These are phyloP conservation scores for Kodamaea sp. DNA, from an alignment of 1,139 yeast species.

Conservation along the genomic window DNA sequence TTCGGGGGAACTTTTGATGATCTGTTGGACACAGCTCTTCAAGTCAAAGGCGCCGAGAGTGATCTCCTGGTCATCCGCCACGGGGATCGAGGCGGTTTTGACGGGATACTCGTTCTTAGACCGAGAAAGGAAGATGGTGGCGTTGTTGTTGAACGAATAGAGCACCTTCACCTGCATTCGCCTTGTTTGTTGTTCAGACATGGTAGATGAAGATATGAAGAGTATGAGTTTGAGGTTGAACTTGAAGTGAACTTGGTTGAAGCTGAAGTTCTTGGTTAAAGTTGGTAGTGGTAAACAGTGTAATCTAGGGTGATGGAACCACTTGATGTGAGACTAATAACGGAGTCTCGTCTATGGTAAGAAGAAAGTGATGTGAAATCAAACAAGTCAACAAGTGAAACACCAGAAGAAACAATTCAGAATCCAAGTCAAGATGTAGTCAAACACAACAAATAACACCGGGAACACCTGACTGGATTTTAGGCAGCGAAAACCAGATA, in stretches of 20 bases:
- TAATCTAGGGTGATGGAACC: no score
- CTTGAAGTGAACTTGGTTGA: conserved; percentile 1
- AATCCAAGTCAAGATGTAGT: no score
- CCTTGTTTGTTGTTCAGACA: conserved; percentile 28
- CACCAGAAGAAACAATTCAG: no score
- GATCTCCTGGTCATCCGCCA: conserved; percentile 34
- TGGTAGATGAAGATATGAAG: conserved; percentile 6
- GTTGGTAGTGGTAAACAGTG: no score
- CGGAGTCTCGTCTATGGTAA: no score
- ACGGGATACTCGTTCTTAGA: conserved; percentile 47
- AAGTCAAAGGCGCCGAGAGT: conserved; percentile 60
- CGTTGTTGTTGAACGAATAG: conserved; percentile 59
- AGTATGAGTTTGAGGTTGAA: conserved; percentile 3
- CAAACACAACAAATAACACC: no score
- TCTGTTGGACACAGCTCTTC: conserved; percentile 51
- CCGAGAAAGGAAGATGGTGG: conserved; percentile 59
- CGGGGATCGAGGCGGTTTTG: conserved; percentile 48
- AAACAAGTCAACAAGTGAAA: no score
- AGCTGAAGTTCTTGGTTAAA: background rate
- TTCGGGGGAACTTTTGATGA: conserved; percentile 58
- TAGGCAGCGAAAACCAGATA: no score
- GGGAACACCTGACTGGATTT: no score
- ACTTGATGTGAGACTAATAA: no score
- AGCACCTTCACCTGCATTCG: conserved; percentile 57
- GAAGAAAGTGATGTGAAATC: no score